These are phyloP conservation scores for Jaltomata sinuosa DNA, from an alignment of 257 asterid species.

Conservation along the genomic window DNA sequence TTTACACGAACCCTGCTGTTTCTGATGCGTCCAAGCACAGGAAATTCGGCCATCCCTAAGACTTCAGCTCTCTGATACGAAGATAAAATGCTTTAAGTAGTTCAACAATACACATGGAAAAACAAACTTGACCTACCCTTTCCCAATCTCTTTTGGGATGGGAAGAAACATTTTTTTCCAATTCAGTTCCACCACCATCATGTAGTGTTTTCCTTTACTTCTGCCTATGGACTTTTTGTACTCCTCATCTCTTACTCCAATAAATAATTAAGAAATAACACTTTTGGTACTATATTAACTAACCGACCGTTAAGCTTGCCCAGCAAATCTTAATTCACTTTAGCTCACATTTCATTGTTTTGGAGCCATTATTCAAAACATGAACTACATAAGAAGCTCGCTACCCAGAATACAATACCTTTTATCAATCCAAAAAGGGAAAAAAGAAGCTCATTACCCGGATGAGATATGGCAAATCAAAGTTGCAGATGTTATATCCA, in stretches of 20 bases:
- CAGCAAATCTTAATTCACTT: not conserved
- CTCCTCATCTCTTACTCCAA: not conserved
- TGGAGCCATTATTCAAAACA: not conserved
- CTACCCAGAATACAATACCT: constrained; percentile 36
- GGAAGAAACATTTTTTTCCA: not conserved
- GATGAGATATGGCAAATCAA: constrained; percentile 95
- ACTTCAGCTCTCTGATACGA: constrained; percentile 78
- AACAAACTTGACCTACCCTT: not conserved
- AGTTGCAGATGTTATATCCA: constrained; percentile 97
- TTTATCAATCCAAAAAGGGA: not conserved
- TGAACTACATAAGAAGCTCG: not conserved
- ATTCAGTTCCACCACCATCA: not conserved
- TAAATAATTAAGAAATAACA: not conserved
- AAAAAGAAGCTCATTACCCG: constrained; percentile 36
- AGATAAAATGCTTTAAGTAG: not conserved
- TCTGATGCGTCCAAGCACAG: constrained; percentile 84
- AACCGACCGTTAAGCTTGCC: not conserved
- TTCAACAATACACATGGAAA: not conserved
- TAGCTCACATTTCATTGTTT: not conserved
- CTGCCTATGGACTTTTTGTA: not conserved
- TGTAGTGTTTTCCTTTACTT: not conserved
- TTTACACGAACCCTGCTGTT: constrained; percentile 84
- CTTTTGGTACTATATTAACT: not conserved
- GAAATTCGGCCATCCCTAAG: constrained; percentile 79
- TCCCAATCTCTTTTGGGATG: not conserved